Evolutionary conservation across 257 asterid species (phyloP).

Genomic region (Nicotiana paniculata): DNA sequence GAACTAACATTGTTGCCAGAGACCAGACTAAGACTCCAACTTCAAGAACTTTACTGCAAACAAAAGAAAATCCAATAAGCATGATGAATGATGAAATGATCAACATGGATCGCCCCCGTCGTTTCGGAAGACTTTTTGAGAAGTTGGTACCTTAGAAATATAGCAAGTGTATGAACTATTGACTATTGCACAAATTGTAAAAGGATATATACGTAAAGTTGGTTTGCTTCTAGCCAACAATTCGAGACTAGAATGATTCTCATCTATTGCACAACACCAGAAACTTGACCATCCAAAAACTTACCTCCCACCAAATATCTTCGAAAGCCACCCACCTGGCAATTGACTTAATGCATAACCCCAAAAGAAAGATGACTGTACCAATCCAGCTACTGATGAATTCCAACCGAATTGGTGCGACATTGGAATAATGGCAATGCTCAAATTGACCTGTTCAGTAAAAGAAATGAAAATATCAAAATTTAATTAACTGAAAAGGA

Average conservation of each 20-base stretch:
- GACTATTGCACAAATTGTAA: background rate
- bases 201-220: background rate
- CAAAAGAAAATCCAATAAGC: background rate
- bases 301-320: constrained; percentile 93
- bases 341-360: constrained; percentile 96
- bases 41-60: constrained; percentile 80
- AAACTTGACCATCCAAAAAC: constrained; percentile 23
- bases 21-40: constrained; percentile 90
- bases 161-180: background rate
- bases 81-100: background rate
- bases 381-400: constrained; percentile 90
- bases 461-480: constrained; percentile 5
- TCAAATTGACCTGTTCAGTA: constrained; percentile 74
- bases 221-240: background rate
- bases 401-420: constrained; percentile 97
- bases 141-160: background rate
- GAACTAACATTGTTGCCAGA: constrained; percentile 81
- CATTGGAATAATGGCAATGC: constrained; percentile 96
- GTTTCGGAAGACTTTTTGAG: background rate
- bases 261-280: constrained; percentile 2
- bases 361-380: constrained; percentile 99
- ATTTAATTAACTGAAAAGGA: background rate
- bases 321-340: constrained; percentile 99
- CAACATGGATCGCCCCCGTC: background rate
- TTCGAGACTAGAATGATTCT: constrained; percentile 3